phyloP scores from a whole-genome alignment of 2,329 filamentous ascomycete species.

The Emericellopsis cladophorae region DNA sequence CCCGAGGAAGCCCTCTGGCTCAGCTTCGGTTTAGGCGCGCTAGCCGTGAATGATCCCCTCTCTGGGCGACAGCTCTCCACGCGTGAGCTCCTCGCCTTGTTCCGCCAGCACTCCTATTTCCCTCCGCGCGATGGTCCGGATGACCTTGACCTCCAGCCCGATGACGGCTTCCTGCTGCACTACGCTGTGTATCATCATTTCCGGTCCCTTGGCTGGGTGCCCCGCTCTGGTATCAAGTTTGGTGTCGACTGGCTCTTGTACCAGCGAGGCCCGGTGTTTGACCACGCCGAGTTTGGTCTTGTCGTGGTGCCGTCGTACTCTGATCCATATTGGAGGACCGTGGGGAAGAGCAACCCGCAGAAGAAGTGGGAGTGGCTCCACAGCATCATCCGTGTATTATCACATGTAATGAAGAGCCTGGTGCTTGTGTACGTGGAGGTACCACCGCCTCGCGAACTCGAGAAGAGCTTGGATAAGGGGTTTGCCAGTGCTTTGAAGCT shows the following conservation, averaged over 20 bases:
- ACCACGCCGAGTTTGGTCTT: slow-evolving; percentile 87
- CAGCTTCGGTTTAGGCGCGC: slow-evolving; percentile 62
- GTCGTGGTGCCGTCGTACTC: slow-evolving; percentile 75
- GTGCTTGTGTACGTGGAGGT: slow-evolving; percentile 87
- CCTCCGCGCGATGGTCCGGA: slow-evolving; percentile 35
- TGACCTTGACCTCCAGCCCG: slow-evolving; percentile 42
- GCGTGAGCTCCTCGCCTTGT: slow-evolving; percentile 49
- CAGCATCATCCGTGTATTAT: slow-evolving; percentile 77
- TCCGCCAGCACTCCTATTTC: slow-evolving; percentile 57
- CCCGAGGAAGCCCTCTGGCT: slow-evolving; percentile 90
- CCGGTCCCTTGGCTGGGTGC: slow-evolving; percentile 87
- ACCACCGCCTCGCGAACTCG: slow-evolving; percentile 48
- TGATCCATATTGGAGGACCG: slow-evolving; percentile 53
- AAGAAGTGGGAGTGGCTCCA: slow-evolving; percentile 75
- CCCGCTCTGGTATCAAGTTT: slow-evolving; percentile 87
- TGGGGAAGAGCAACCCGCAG: slow-evolving; percentile 33
- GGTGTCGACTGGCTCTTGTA: slow-evolving; percentile 93
- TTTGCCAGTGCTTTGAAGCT: slow-evolving; percentile 50
- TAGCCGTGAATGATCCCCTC: slow-evolving; percentile 45
- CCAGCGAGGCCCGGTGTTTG: slow-evolving; percentile 82
- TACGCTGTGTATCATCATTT: slow-evolving; percentile 95
- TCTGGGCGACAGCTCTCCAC: slow-evolving; percentile 34
- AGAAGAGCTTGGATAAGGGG: slow-evolving; percentile 33
- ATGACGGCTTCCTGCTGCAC: slow-evolving; percentile 74
- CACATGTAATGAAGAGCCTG: slow-evolving; percentile 80